Evolutionary conservation across 768 basidiomycete genomes (phyloP), one percentile per base, ranked within the genome.

Genomic region (Pseudohyphozyma bogoriensis): DNA sequence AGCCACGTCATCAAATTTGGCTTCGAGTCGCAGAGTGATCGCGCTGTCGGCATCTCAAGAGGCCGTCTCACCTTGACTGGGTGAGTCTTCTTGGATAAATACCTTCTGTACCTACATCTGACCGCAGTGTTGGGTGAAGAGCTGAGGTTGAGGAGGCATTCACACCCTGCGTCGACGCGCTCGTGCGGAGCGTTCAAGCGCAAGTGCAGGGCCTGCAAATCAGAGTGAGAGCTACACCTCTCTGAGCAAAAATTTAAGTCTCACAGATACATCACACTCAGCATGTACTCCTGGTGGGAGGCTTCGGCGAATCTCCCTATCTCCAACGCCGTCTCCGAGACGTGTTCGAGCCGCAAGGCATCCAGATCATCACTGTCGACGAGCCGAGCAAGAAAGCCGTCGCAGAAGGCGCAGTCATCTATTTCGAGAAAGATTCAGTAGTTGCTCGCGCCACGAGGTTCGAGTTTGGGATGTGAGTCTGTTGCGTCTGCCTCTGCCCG

Each of bases 261-360:
- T 22, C n/a, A 46, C 24, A 3, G 3, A 4, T 6, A n/a, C 9
- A 8, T 29, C 44, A 51, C 37, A 1, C 8, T 26, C 54, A 60
- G 62, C 49, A 54, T 44, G 53, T 64, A 24, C 26, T 64, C 22
- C 58, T 64, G 28, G 29, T 55, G 0, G 63, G 63, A 51, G 63
- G 64, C 8, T 65, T 61, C 39, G 57, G 57, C 31, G 60, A 65
- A 24, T 58, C 60, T 10, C 54, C 64, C 1, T 65, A 65, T 44
- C 44, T 65, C 8, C 32, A 61, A 18, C 22, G 24, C 5, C 52
- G 57, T 1, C 45, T 65, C 4, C 39, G 28, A 2, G 51, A 61
- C 11, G 33, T 42, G 1, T 59, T 58, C 55, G 32, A 26, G 9
- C 24, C 37, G 7, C 26, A 4, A 4, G 57, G 45, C 35, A 42